Conservation (phyloP, 768 basidiomycete species). For the Solioccasus polychromus region DNA sequence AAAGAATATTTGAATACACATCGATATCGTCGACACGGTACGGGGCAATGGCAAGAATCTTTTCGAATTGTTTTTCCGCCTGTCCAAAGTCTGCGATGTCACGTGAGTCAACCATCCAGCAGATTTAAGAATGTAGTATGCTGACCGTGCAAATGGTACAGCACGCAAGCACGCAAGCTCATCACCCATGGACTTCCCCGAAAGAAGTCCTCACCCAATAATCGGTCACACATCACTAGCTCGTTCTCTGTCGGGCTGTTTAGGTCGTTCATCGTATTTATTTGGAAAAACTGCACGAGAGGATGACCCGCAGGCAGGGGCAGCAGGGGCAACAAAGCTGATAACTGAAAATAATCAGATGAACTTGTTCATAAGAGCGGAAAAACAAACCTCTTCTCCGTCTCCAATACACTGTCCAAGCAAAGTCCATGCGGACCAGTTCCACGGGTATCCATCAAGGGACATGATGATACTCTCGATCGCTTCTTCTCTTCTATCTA, state of each 20-base stretch:
- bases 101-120: conserved; percentile 2
- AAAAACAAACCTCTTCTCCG: conserved; percentile 69
- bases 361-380: background rate
- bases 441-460: conserved; percentile 80
- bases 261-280: conserved; percentile 86
- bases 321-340: conserved; percentile 42
- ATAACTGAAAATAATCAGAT: conserved; percentile 35
- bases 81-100: conserved; percentile 71
- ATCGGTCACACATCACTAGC: conserved; percentile 72
- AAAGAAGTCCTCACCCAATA: conserved; percentile 70
- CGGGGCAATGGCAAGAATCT: conserved; percentile 77
- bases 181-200: conserved; percentile 82
- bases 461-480: conserved; percentile 78
- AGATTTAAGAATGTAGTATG: conserved; percentile 2
- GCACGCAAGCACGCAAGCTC: conserved; percentile 79
- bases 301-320: conserved; percentile 52
- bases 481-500: conserved; percentile 80
- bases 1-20: conserved; percentile 94
- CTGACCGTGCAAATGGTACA: conserved; percentile 89
- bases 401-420: conserved; percentile 78
- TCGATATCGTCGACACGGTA: conserved; percentile 93
- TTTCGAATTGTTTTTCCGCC: conserved; percentile 83
- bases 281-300: conserved; percentile 71
- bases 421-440: conserved; percentile 91
- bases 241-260: conserved; percentile 88